Conservation (phyloP, 768 basidiomycete species). For the Amanita pseudoporphyria region DNA sequence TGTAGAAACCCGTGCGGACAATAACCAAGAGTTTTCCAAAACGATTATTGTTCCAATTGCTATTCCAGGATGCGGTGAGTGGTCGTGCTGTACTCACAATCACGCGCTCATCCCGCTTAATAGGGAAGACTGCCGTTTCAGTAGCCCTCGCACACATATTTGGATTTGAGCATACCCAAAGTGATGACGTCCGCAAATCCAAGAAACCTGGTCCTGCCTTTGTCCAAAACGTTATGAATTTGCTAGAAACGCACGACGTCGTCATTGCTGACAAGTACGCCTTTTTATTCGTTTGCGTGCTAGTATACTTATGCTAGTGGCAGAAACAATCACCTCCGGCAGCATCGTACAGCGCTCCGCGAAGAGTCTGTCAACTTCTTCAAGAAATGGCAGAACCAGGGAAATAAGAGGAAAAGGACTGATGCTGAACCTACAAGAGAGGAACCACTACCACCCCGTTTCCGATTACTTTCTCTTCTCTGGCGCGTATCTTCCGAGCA, state of each 20-base stretch:
- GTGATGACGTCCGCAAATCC: constrained; percentile 65
- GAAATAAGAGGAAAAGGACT: not conserved
- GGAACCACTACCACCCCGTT: constrained; percentile 29
- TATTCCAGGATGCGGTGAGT: constrained; percentile 81
- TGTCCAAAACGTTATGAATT: constrained; percentile 55
- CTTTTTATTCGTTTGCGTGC: not conserved
- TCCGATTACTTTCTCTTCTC: constrained; percentile 72
- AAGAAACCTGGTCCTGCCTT: constrained; percentile 71
- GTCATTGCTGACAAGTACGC: constrained; percentile 90
- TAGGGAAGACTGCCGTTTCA: constrained; percentile 83
- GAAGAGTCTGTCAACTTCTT: constrained; percentile 32
- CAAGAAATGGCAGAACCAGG: not conserved
- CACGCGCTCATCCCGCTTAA: not conserved
- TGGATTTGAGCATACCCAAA: constrained; percentile 85
- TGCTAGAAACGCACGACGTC: constrained; percentile 57
- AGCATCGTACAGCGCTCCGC: constrained; percentile 69
- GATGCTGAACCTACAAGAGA: not conserved
- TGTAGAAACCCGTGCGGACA: not conserved
- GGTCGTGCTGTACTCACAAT: constrained; percentile 18
- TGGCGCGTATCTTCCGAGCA: constrained; percentile 55
- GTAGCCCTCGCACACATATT: constrained; percentile 76
- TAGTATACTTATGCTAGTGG: not conserved
- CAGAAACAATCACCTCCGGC: constrained; percentile 80
- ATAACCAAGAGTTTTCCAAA: constrained; percentile 39
- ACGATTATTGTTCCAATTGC: constrained; percentile 84